Conservation (phyloP, 768 basidiomycete genomes). For the Dentipellis fragilis region DNA sequence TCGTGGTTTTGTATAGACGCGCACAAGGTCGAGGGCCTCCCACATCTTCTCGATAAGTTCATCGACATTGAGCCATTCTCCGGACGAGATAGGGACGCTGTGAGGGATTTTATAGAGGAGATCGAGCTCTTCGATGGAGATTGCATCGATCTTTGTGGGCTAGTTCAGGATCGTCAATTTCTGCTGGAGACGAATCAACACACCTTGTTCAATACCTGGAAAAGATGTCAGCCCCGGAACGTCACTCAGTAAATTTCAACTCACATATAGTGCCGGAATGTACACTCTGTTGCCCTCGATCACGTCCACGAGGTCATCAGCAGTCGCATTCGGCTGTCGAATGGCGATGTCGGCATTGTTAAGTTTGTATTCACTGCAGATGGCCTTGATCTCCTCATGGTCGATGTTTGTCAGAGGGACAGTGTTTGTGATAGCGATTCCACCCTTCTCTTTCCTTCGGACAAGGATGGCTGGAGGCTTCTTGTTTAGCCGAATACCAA, state of each 20-base stretch:
- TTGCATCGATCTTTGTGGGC: slow-evolving; percentile 74
- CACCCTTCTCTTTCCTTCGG: slow-evolving; percentile 83
- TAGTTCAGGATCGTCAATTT: background rate
- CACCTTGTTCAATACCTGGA: slow-evolving; percentile 78
- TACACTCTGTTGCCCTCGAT: slow-evolving; percentile 97
- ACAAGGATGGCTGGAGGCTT: slow-evolving; percentile 80
- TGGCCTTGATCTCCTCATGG: slow-evolving; percentile 91
- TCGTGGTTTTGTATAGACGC: slow-evolving; percentile 94
- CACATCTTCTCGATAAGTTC: slow-evolving; percentile 92
- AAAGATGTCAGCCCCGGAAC: slow-evolving; percentile 5
- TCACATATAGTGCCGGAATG: slow-evolving; percentile 83
- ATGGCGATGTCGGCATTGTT: slow-evolving; percentile 89
- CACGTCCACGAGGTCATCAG: slow-evolving; percentile 95
- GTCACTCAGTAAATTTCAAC: slow-evolving; percentile 16
- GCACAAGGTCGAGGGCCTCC: slow-evolving; percentile 84
- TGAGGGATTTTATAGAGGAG: slow-evolving; percentile 92
- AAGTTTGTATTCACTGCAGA: slow-evolving; percentile 86
- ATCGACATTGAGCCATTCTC: slow-evolving; percentile 94
- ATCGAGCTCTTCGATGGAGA: slow-evolving; percentile 96
- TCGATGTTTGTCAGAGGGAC: slow-evolving; percentile 94
- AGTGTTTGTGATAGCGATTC: slow-evolving; percentile 91
- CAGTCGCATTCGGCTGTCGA: slow-evolving; percentile 82
- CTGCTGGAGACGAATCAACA: slow-evolving; percentile 1
- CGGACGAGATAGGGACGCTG: slow-evolving; percentile 89
- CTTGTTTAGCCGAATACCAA: slow-evolving; percentile 95